Evolutionary conservation across 2,329 filamentous ascomycete species (phyloP), one percentile per base, ranked within the genome.

Genomic region (Cladophialophora chaetospira): DNA sequence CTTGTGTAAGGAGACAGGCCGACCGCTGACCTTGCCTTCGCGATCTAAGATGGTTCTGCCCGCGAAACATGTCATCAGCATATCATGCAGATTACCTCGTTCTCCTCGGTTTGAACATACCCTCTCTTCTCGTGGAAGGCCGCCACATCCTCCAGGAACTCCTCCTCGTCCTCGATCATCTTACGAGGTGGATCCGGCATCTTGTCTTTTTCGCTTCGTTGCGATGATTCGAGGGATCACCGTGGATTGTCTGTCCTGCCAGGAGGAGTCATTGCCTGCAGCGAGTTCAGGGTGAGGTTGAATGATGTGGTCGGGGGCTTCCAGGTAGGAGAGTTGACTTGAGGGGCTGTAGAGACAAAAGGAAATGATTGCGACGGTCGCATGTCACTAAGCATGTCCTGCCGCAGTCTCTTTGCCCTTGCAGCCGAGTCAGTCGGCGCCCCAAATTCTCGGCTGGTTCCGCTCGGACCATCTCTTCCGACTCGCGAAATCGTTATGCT

Each of bases 121-220:
- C 90, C 90, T 74, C 91, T 84, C 72, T 89, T 84, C 66, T 86
- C 80, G 73, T 95, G 90, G 70, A 90, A 95, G 44, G 79, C 83
- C 48, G 79, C 81, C 55, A 95, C 76, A 67, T 87, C 85, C 65
- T 82, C 78, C 69, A 95, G 88, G 71, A 96, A 95, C 40, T 88
- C 85, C 54, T 87, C 82, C 73, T 91, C 91, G 74, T 94, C 89
- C 48, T 66, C 62, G 15, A 65, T 64, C 38, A 65, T 63, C 21
- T 44, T 61, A n/a, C 47, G 49, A 13, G 46, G 57, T 21, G 54
- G 47, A 19, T 54, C 45, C 15, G 57, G 42, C 60, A 62, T 62
- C n/a, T 49, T 58, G 44, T 21, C n/a, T 26, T 36, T 15, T 36
- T 29, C 11, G 35, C 10, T 13, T 13, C 21, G 25, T 17, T 5